phyloP scores from a whole-genome alignment of 139 green algal genomes.

The Deuterostichococcus epilithicus region DNA sequence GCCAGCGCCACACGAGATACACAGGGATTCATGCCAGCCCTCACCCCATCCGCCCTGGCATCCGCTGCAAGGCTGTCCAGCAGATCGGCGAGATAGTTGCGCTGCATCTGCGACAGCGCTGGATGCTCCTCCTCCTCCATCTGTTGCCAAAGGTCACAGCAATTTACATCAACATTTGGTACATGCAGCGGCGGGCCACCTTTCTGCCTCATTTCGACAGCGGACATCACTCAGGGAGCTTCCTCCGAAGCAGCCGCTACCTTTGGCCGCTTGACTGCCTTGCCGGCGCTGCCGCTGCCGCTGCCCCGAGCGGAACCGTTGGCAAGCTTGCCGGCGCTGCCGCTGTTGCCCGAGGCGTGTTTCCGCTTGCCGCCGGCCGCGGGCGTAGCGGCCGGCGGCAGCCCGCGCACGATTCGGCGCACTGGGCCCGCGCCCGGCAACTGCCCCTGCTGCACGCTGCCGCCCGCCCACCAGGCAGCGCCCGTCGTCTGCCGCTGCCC shows the following conservation, averaged over 20 bases:
- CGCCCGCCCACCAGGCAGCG: background rate
- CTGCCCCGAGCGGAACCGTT: background rate
- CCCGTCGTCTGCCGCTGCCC: background rate
- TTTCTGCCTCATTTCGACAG: too few species aligned
- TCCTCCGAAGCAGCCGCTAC: too few species aligned
- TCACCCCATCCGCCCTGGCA: background rate
- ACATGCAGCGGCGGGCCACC: too few species aligned
- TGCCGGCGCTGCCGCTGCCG: background rate
- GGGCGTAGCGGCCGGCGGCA: too few species aligned
- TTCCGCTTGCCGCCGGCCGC: background rate
- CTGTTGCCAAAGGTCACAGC: too few species aligned
- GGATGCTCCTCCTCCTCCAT: background rate
- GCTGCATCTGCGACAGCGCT: background rate
- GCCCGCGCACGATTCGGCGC: too few species aligned
- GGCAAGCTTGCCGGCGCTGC: background rate
- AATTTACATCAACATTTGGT: too few species aligned
- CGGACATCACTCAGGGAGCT: too few species aligned
- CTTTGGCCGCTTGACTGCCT: background rate
- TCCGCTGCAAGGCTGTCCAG: background rate
- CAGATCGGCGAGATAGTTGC: background rate
- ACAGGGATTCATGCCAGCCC: background rate
- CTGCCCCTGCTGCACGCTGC: too few species aligned
- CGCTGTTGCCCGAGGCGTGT: background rate
- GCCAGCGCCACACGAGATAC: background rate
- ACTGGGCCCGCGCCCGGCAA: too few species aligned